These are phyloP conservation scores for Dunaliella primolecta DNA, from an alignment of 139 green algal species.

Conservation along the genomic window DNA sequence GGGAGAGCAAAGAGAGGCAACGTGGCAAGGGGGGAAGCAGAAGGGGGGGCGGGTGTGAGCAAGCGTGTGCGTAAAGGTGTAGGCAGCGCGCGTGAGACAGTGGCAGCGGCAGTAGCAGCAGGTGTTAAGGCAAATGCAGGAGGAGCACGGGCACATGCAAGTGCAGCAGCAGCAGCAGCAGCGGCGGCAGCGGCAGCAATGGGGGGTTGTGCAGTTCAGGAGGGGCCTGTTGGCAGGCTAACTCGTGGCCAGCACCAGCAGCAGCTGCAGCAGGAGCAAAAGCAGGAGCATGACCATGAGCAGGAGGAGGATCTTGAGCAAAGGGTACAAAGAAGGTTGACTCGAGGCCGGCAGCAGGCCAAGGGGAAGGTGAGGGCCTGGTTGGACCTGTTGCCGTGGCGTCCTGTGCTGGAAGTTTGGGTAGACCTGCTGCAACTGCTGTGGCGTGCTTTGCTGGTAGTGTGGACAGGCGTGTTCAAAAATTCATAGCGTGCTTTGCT, in stretches of 20 bases:
- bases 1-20: neutral
- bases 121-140: neutral
- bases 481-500: no score
- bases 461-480: no score
- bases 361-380: no score
- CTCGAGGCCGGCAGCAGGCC: no score
- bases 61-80: neutral
- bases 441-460: no score
- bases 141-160: neutral
- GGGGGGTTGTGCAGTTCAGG: no score
- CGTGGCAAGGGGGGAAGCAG: neutral
- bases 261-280: neutral
- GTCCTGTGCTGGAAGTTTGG: neutral
- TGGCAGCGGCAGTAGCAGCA: neutral
- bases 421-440: no score
- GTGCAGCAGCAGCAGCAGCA: neutral
- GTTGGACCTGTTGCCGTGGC: neutral
- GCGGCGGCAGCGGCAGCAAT: neutral
- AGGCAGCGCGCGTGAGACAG: neutral
- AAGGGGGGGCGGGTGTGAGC: no score
- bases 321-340: no score
- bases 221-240: neutral
- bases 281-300: neutral
- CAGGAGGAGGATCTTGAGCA: neutral
- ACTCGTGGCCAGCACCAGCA: neutral